A percentile compares a stretch with the other conserved stretches of the same genome.
These are phyloP conservation scores for Hortaea sp. DNA, from an alignment of 2,329 filamentous ascomycete species.

Conservation along the genomic window DNA sequence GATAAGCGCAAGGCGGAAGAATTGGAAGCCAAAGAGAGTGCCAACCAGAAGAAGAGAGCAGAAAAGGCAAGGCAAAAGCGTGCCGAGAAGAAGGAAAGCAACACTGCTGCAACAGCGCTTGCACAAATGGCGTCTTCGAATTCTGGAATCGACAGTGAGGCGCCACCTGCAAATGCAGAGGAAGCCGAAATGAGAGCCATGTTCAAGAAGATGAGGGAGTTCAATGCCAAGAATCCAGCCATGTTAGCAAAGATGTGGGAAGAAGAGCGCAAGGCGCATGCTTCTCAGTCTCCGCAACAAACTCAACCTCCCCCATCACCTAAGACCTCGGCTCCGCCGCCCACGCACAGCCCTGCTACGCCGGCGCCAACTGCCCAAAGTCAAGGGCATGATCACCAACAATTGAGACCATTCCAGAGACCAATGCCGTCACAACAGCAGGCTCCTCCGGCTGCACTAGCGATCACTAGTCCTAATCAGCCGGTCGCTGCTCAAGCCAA, in stretches of 20 bases:
- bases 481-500: conserved; percentile 1
- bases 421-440: background rate
- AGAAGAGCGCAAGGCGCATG: conserved; percentile 33
- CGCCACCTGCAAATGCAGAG: conserved; percentile 26
- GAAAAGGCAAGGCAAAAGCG: conserved; percentile 15
- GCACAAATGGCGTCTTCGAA: conserved; percentile 4
- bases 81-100: conserved; percentile 21
- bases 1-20: conserved; percentile 18
- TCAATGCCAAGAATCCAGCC: conserved; percentile 45
- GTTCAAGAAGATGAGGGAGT: conserved; percentile 49
- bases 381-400: background rate
- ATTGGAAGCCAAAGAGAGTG: conserved; percentile 22
- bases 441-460: background rate
- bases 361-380: background rate
- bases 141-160: conserved; percentile 3
- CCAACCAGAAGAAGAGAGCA: conserved; percentile 14
- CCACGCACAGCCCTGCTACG: background rate
- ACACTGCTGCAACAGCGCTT: conserved; percentile 18
- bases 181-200: conserved; percentile 44
- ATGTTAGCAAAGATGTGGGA: conserved; percentile 48
- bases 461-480: background rate
- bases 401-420: conserved; percentile 1
- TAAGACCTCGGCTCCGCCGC: background rate
- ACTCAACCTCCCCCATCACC: background rate
- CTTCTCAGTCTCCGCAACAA: conserved; percentile 6